Conservation (phyloP, 768 basidiomycete genomes). For the Suillus subluteus region DNA sequence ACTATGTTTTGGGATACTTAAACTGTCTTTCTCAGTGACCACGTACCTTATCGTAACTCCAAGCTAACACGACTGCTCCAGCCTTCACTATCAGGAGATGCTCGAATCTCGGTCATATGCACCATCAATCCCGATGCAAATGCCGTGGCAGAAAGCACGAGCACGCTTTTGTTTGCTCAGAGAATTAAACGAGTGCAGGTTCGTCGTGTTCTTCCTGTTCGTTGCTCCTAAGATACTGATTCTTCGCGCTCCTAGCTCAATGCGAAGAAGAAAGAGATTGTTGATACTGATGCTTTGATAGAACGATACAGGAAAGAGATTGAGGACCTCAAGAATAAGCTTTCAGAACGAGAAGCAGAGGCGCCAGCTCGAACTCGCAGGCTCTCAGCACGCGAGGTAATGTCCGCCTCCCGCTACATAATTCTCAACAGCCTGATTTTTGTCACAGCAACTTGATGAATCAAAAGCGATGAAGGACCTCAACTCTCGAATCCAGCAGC, state of each 20-base stretch:
- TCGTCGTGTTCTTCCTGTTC: slow-evolving; percentile 31
- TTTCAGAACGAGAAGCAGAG: slow-evolving; percentile 72
- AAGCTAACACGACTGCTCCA: slow-evolving; percentile 95
- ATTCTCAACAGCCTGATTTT: background rate
- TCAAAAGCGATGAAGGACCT: slow-evolving; percentile 84
- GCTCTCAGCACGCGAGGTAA: slow-evolving; percentile 50
- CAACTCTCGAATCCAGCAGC: slow-evolving; percentile 76
- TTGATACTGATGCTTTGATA: slow-evolving; percentile 92
- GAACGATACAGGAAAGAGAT: slow-evolving; percentile 95
- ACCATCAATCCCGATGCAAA: slow-evolving; percentile 86
- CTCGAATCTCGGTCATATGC: slow-evolving; percentile 94
- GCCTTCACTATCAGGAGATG: slow-evolving; percentile 93
- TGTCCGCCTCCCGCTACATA: background rate
- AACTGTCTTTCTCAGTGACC: slow-evolving; percentile 55
- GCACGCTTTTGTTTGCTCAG: slow-evolving; percentile 89
- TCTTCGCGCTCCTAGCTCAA: slow-evolving; percentile 43
- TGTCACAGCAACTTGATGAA: slow-evolving; percentile 76
- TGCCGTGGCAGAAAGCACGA: slow-evolving; percentile 83
- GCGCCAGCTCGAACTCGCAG: slow-evolving; percentile 48
- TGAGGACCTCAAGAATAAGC: slow-evolving; percentile 78
- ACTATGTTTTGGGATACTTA: slow-evolving; percentile 3
- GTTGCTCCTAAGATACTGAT: background rate
- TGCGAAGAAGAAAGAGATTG: slow-evolving; percentile 91
- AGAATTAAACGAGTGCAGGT: slow-evolving; percentile 85
- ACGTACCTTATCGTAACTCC: slow-evolving; percentile 94